Base-by-base conservation (phyloP, 805 yeast species). In the Pichia scutulata region DNA sequence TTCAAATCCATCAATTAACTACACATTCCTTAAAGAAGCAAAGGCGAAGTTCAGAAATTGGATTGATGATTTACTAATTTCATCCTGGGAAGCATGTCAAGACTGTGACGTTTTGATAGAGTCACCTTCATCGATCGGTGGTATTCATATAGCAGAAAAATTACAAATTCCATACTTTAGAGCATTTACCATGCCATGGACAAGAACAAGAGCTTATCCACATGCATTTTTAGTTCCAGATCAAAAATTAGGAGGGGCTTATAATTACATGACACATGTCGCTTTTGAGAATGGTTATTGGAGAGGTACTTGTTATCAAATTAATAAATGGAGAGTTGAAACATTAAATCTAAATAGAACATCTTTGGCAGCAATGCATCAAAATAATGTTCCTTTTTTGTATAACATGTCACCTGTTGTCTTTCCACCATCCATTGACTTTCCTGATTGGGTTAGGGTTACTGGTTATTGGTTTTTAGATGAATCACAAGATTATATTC, bases 141-240 rank as follows among this genome's bases (percentile, higher is more conserved):
- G 98, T 10, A 78, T 90, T 44, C 98, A 92, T 60, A 86, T 92
- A 51, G 97, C 98, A 3, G 98, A 92, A 64, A 95, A 95, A 1
- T 67, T 92, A 51, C 79, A 81, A 21, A 85, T 92, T 50, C 96
- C 98, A 0, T 92, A 92, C 63, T 86, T 87, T 71, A 74, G 97
- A 59, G 97, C 97, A 0, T 92, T 92, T 63, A 92, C 98, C 0
- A 92, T 92, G 98, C 98, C 98, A 0, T 92, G 98, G 98, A 88
- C 97, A 0, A 70, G 96, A 53, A 90, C 98, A 0, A 75, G 95
- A 57, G 95, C 97, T 0, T 92, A 92, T 63, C 97, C 97, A 1
- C 97, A 92, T 71, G 97, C 98, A 0, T 89, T 92, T 56, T 81
- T 90, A 63, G 96, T 88, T 8, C 97, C 98, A 0, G 97, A 89